Evolutionary conservation across 169 alveolate species (phyloP), one percentile per base, ranked within the genome.

Genomic region (Eimeria acervulina): DNA sequence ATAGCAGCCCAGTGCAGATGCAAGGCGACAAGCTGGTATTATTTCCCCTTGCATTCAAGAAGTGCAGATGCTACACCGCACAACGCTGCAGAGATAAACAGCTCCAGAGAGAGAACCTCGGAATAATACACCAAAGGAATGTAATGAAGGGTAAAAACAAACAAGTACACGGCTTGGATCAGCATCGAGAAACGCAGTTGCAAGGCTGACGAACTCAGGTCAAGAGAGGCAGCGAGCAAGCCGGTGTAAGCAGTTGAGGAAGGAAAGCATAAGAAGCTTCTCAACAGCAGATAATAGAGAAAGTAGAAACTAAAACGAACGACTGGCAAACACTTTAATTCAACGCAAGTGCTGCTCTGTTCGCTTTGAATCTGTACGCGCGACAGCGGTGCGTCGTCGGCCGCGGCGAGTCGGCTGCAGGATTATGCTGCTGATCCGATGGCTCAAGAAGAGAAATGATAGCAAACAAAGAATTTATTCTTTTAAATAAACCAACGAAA

Each of bases 321-420:
- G 26, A 21, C 28, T 0, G 8, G 5, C 5, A 59, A 59, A 59
- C 5, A 59, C 0, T 5, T 59, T 19, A 21, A 59, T 59, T 59
- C 28, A 15, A 13, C 68, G 12, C 17, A 19, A 19, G 17, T 59
- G 21, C 19, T 59, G 68, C 59, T 51, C 59, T n/a, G n/a, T n/a
- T n/a, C 55, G 12, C 5, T 12, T 12, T 7, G 68, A 19, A 59
- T 59, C 10, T 19, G 68, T n/a, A 59, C 0, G 0, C 68, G 80
- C 80, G 42, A 8, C 44, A n/a, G 44, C 40, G 38, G 80, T 28
- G 80, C 80, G 80, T 28, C 80, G 80, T 28, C 87, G 87, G 87
- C 87, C 19, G 87, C 59, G 59, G 87, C 59, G 87, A 76, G 87
- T 36, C 87, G 59, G 0, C 6, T 15, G 83, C 44, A 3, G 31